Base-by-base conservation (phyloP, 75 land plant genomes). In the Pinus albicaulis region DNA sequence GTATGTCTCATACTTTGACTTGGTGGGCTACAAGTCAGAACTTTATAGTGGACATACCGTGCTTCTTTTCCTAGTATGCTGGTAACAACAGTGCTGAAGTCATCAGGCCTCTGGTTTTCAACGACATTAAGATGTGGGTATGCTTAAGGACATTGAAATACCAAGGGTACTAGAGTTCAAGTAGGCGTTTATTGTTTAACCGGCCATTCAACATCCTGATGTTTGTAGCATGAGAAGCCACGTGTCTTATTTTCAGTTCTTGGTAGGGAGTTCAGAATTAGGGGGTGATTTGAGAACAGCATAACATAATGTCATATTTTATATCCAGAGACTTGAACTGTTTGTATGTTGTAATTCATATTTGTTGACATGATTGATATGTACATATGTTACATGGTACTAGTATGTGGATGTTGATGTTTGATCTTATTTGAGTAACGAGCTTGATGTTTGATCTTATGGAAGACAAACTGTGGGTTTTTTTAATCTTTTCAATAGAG, bases 311-410 rank as follows among this genome's bases (percentile, higher is more conserved):
- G 28, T 64, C 13, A 41, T 41, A 68, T 20, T 34, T 64, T n/a
- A 41, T 68, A 68, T 36, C 44, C 11, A 20, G 38, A 20, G 48
- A 38, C 17, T 38, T 66, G 71, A 38, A 68, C 52, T 20, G 13
- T 68, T 41, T 68, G 41, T 2, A 68, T 68, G 41, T 20, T 68
- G 71, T 68, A 68, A 68, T 68, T 41, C 34, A 68, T 68, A 41
- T 68, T n/a, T 31, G 41, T 68, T 41, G 71, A 68, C 52, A 68
- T 68, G 71, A 41, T n/a, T 68, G 44, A 68, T 68, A 68, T 68
- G 71, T 68, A 68, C 44, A 68, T 36, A 68, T 38, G 52, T 22
- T 68, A 41, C 3, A 20, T 68, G 52, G 48, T 22, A 41, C 52
- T 36, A 36, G 68, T 19, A 31, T 31, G 16, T n/a, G 71, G 24